Conservation (phyloP, 176 grass and related monocot species). For the Aegilops tauschii region DNA sequence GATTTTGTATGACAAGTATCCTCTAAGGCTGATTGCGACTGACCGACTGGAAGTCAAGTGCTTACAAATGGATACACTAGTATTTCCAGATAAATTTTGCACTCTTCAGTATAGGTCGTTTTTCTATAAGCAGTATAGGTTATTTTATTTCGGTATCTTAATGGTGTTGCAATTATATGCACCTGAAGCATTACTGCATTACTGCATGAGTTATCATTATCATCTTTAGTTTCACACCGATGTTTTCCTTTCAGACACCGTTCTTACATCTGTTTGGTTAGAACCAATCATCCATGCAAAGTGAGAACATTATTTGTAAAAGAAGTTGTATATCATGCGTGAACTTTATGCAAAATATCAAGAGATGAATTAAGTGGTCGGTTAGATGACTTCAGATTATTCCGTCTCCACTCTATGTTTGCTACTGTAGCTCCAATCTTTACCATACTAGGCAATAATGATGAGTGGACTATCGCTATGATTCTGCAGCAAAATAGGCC, state of each 20-base stretch:
- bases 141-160: background rate
- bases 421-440: background rate
- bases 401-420: background rate
- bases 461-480: slow-evolving; percentile 16
- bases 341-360: background rate
- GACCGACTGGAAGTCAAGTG: background rate
- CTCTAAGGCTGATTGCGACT: background rate
- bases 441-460: background rate
- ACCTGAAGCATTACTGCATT: background rate
- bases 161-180: background rate
- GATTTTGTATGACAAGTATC: background rate
- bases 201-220: background rate
- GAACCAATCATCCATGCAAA: background rate
- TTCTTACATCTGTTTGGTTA: slow-evolving; percentile 3
- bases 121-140: background rate
- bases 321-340: background rate
- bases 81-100: background rate
- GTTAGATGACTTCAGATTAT: background rate
- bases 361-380: background rate
- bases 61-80: background rate
- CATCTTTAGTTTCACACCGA: background rate
- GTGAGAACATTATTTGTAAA: slow-evolving; percentile 8
- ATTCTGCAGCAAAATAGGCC: slow-evolving; percentile 91
- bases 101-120: background rate
- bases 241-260: background rate